phyloP scores from a whole-genome alignment of 257 asterid species.

The Echium plantagineum region DNA sequence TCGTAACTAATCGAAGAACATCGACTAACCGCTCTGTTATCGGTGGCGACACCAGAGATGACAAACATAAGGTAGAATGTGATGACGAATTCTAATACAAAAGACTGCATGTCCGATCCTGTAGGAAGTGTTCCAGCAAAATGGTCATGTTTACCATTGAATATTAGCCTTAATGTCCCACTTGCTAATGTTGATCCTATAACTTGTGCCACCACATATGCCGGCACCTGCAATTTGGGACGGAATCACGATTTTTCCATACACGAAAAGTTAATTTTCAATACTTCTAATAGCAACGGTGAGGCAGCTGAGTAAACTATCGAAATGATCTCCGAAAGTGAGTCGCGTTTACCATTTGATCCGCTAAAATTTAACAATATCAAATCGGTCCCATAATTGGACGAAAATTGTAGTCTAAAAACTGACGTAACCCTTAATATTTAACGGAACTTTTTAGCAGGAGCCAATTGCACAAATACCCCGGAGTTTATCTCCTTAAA shows the following conservation, averaged over 20 bases:
- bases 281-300: too few relatives aligned
- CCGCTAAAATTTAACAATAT: too few relatives aligned
- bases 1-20: slow-evolving; percentile 32
- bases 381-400: too few relatives aligned
- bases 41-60: slow-evolving; percentile 92
- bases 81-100: slow-evolving; percentile 64
- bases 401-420: too few relatives aligned
- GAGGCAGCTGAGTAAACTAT: too few relatives aligned
- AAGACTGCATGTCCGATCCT: slow-evolving; percentile 49
- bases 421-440: too few relatives aligned
- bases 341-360: too few relatives aligned
- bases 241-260: not conserved
- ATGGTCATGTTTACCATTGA: slow-evolving; percentile 53
- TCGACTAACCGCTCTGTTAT: slow-evolving; percentile 64
- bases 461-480: too few relatives aligned
- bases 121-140: slow-evolving; percentile 64
- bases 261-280: too few relatives aligned
- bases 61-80: slow-evolving; percentile 89
- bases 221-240: slow-evolving; percentile 39
- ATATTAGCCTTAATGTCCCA: slow-evolving; percentile 66
- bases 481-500: too few relatives aligned
- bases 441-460: too few relatives aligned
- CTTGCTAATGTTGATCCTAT: slow-evolving; percentile 62
- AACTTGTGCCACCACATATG: slow-evolving; percentile 53
- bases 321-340: too few relatives aligned